A percentile compares a stretch with the other conserved stretches of the same genome.
These are phyloP conservation scores for Fusarium oxysporum DNA, from an alignment of 2,329 filamentous ascomycete species.

Conservation along the genomic window DNA sequence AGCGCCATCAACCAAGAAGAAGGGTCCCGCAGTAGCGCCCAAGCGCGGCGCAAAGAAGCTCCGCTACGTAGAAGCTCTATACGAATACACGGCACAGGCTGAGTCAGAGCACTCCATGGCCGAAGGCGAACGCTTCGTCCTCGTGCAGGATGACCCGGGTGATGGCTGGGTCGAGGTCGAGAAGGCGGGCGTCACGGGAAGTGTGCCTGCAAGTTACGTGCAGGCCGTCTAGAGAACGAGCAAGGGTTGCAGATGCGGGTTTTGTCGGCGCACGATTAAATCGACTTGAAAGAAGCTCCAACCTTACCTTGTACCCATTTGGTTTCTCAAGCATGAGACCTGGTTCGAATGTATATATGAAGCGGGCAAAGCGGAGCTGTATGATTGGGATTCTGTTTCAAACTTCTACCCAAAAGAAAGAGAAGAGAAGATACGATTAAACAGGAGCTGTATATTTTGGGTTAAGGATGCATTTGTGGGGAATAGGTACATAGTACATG, in stretches of 20 bases:
- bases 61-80: conserved; percentile 91
- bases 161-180: conserved; percentile 99
- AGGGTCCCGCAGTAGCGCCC: conserved; percentile 91
- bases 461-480: conserved; percentile 20
- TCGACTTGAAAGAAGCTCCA: background rate
- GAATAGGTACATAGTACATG: conserved; percentile 21
- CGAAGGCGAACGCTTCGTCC: conserved; percentile 91
- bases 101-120: conserved; percentile 90
- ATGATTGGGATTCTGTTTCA: conserved; percentile 11
- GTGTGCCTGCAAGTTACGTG: conserved; percentile 94
- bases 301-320: background rate
- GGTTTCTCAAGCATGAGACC: background rate
- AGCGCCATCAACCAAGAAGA: conserved; percentile 72
- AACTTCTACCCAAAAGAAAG: conserved; percentile 3
- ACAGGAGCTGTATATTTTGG: conserved; percentile 22
- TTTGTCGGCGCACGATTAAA: conserved; percentile 4
- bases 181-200: conserved; percentile 85
- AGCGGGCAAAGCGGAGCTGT: conserved; percentile 7
- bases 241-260: conserved; percentile 20
- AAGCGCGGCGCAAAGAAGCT: conserved; percentile 92
- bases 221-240: conserved; percentile 70
- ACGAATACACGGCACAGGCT: conserved; percentile 88
- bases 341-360: conserved; percentile 30
- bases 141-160: conserved; percentile 87
- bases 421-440: background rate